A percentile compares a stretch with the other conserved stretches of the same genome.
These are phyloP conservation scores for Biscogniauxia marginata DNA, from an alignment of 2,329 filamentous ascomycete species.

Conservation along the genomic window DNA sequence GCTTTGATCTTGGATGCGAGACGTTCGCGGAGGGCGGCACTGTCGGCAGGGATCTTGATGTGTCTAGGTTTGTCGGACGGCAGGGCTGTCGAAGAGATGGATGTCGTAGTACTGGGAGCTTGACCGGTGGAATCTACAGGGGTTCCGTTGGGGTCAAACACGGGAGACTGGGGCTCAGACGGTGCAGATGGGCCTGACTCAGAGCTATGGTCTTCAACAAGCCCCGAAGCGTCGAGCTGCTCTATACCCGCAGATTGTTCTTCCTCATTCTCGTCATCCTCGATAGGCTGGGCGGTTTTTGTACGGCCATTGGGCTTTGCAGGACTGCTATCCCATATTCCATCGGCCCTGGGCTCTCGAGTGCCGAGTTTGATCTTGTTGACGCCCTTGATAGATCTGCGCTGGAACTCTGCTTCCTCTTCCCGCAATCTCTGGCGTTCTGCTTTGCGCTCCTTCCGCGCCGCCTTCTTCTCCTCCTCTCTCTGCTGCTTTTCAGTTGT, in stretches of 20 bases:
- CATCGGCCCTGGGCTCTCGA: constrained; percentile 29
- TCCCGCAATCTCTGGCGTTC: constrained; percentile 38
- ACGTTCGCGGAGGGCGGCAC: constrained; percentile 72
- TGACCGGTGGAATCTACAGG: constrained; percentile 44
- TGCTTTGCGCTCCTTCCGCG: constrained; percentile 44
- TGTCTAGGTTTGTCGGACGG: constrained; percentile 62
- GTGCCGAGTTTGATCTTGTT: constrained; percentile 35
- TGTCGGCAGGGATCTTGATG: constrained; percentile 67
- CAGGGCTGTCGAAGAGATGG: constrained; percentile 64
- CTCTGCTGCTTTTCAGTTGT: constrained; percentile 41
- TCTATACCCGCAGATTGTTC: constrained; percentile 35
- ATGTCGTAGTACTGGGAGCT: constrained; percentile 61
- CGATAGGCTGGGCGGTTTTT: constrained; percentile 27
- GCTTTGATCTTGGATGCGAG: constrained; percentile 81
- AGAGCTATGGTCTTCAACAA: constrained; percentile 43
- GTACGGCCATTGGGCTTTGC: constrained; percentile 13
- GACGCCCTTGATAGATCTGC: constrained; percentile 36
- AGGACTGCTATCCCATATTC: constrained; percentile 12
- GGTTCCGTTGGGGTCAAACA: constrained; percentile 54
- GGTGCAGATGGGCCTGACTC: constrained; percentile 36
- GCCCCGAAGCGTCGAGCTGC: constrained; percentile 46
- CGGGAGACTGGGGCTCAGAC: constrained; percentile 57
- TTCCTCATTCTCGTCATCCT: constrained; percentile 26
- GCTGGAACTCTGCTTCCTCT: constrained; percentile 40
- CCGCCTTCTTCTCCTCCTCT: constrained; percentile 51